Evolutionary conservation across 805 yeast species (phyloP), one percentile per base, ranked within the genome.

Genomic region (Ogataea methanolica): DNA sequence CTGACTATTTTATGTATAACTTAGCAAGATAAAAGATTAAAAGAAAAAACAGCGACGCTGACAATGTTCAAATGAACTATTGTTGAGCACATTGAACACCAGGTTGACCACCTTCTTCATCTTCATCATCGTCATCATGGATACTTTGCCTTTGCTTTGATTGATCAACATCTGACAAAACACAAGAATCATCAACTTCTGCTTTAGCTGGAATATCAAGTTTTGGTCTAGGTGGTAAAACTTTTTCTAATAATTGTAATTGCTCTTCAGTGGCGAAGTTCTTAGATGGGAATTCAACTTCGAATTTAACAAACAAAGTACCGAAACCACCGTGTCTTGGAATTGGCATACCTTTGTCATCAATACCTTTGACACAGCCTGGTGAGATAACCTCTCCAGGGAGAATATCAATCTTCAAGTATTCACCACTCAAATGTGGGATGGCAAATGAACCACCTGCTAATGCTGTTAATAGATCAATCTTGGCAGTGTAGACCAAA

Each of bases 281-380:
- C 45, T 75, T 69, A 45, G 66, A 65, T 55, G 99, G 99, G 88
- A 94, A 94, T 65, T 86, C 89, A 61, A 94, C 79, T 55, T 81
- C 82, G 72, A 94, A 94, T 65, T 87, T 84, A 58, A 94, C 73
- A 61, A 88, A 81, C 73, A 94, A 77, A 72, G 89, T 82, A 70
- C 99, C 99, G 61, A 68, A 76, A 54, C 90, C 88, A 67, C 96
- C 96, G 66, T 79, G 84, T 71, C 94, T 83, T 71, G 77, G 84
- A 56, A 92, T 74, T 57, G 99, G 99, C 99, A 94, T 94, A 82
- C 99, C 99, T 71, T 92, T 91, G 61, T 83, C 88, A 58, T 85
- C 89, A 54, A 94, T 73, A 46, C 89, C 89, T 72, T 89, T 91
- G 60, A 83, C 73, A 38, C 74, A 66, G 54, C 88, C 96, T 44